Percentiles rank a stretch among this genome's conserved stretches.
These are phyloP conservation scores for Trichoderma arundinaceum DNA, from an alignment of 2,329 filamentous ascomycete species.

Conservation along the genomic window DNA sequence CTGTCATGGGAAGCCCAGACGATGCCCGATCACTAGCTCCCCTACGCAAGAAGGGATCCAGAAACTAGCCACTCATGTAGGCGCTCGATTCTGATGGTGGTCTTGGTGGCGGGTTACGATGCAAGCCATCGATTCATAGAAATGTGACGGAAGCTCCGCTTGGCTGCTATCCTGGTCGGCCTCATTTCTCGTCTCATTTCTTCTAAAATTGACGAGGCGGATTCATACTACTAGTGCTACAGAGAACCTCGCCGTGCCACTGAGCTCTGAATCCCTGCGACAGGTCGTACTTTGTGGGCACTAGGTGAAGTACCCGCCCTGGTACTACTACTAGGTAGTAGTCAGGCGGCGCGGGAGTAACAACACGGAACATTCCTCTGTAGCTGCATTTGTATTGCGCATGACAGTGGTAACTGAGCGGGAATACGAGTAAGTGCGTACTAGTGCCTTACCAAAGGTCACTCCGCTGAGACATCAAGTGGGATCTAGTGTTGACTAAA, in stretches of 20 bases:
- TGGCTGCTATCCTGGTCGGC: conserved; percentile 9
- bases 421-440: conserved; percentile 3
- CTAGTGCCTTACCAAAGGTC: neutral
- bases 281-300: no score
- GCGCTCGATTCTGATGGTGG: conserved; percentile 11
- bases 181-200: conserved; percentile 31
- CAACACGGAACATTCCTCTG: no score
- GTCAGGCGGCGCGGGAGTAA: no score
- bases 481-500: neutral
- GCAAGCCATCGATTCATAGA: conserved; percentile 30
- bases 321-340: neutral
- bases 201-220: conserved; percentile 17
- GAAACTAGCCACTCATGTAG: conserved; percentile 13
- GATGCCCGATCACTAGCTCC: conserved; percentile 18
- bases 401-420: conserved; percentile 3
- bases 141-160: conserved; percentile 25
- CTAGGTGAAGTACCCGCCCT: neutral
- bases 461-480: conserved; percentile 1
- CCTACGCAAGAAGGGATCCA: conserved; percentile 8
- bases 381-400: neutral
- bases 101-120: conserved; percentile 29
- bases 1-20: conserved; percentile 12
- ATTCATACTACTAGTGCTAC: conserved; percentile 4
- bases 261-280: no score
- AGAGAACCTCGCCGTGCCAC: neutral